Evolutionary conservation across 2,329 filamentous ascomycete genomes (phyloP), one percentile per base, ranked within the genome.

Genomic region (Nigrograna mackinnonii): DNA sequence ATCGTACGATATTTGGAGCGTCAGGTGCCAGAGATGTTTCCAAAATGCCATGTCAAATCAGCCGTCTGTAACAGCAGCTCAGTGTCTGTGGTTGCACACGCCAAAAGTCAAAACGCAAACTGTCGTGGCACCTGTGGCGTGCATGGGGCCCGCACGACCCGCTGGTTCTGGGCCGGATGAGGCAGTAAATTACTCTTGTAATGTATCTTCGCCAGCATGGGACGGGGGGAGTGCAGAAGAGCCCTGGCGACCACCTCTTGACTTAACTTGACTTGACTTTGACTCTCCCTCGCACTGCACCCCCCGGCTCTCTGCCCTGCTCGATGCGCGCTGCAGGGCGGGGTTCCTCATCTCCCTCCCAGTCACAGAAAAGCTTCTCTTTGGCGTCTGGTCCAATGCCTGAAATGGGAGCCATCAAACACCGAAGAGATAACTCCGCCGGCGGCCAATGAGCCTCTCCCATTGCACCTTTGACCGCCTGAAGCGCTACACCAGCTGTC

Each of bases 1-100:
- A 46, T 59, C 50, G 55, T 56, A 59, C 52, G 54, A 59, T 41
- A 46, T 28, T 17, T 20, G 18, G n/a, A 14, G 26, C 35, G 16
- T 26, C 26, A 37, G 35, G 35, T 6, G 32, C 37, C 37, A 21
- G 40, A 34, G 13, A 32, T 52, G 55, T 56, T 57, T 55, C 47
- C 42, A 39, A 48, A 50, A 44, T 50, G 46, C 50, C 13, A 48
- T 45, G 22, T 37, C 44, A 52, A 40, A 53, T 58, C 52, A 54
- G 45, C 47, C 49, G 43, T 38, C 46, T 49, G 38, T 48, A 41
- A 39, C 39, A 52, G 37, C 37, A 37, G 28, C 31, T 42, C 41
- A 20, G 18, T 17, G 32, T 36, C 39, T 31, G 39, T 39, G 41
- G 46, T 43, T 31, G 42, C 41, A 48, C 48, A 41, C 19, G 43